A percentile compares a stretch with the other conserved stretches of the same genome.
Evolutionary conservation across 306 rosid genomes (phyloP).

Genomic region (Pueraria montana): DNA sequence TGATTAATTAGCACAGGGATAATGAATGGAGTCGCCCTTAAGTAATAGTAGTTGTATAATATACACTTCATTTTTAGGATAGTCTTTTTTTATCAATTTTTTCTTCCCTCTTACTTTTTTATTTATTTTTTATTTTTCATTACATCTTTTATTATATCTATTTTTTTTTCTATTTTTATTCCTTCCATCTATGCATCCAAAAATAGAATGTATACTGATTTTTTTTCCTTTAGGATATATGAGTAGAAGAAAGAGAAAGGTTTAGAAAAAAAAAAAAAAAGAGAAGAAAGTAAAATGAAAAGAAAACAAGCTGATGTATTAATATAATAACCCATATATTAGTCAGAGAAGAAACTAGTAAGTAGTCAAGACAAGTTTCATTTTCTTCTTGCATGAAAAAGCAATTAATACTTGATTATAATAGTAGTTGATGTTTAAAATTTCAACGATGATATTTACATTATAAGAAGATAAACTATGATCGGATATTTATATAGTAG

Average conservation of each 20-base stretch:
- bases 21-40: not conserved
- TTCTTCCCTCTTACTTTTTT: too few species aligned
- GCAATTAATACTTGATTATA: not conserved
- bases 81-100: too few species aligned
- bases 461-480: not conserved
- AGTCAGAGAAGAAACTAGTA: not conserved
- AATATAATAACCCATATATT: not conserved
- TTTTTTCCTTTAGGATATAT: too few species aligned
- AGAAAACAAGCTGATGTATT: not conserved
- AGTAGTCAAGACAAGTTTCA: not conserved
- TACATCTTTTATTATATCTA: too few species aligned
- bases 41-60: not conserved
- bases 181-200: too few species aligned
- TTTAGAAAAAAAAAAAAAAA: not conserved
- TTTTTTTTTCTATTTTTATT: too few species aligned
- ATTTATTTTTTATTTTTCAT: too few species aligned
- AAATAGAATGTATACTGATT: too few species aligned
- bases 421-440: not conserved
- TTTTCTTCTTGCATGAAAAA: not conserved
- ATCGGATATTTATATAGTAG: too few species aligned
- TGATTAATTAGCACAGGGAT: not conserved
- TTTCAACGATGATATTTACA: not conserved
- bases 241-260: not conserved
- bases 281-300: not conserved
- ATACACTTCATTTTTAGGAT: too few species aligned